A percentile compares a stretch with the other conserved stretches of the same genome.
phyloP scores from a whole-genome alignment of 2,329 filamentous ascomycete species.

The Sclerotinia nivalis region DNA sequence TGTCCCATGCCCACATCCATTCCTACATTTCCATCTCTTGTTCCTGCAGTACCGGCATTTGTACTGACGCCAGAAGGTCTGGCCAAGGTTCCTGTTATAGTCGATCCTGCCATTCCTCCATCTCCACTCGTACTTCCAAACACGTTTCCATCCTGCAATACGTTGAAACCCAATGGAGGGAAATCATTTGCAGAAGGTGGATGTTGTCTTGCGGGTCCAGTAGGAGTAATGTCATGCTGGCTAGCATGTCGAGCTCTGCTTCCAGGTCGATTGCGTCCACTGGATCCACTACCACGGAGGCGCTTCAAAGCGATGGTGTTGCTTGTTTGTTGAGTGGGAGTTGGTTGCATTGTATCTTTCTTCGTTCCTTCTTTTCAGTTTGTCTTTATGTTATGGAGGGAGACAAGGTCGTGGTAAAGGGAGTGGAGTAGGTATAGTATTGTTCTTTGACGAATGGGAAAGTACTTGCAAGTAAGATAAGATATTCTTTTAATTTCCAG shows the following conservation, averaged over 20 bases:
- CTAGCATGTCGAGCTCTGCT: not conserved
- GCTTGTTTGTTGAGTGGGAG: not conserved
- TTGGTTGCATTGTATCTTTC: not conserved
- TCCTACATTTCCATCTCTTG: conserved; percentile 1
- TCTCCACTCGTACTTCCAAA: not conserved
- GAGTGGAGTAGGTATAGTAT: too few species aligned
- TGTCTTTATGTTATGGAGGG: not conserved
- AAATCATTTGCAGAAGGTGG: not conserved
- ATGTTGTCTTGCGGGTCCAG: not conserved
- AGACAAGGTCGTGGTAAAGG: not conserved
- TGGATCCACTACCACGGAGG: not conserved
- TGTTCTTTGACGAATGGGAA: not conserved
- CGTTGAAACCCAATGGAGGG: not conserved
- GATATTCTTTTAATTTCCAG: not conserved
- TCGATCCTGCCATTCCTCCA: not conserved
- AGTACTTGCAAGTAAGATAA: not conserved
- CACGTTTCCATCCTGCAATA: not conserved
- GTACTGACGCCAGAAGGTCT: not conserved
- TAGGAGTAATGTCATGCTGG: not conserved
- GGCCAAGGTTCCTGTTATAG: not conserved
- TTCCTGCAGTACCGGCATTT: not conserved
- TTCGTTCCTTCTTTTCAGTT: not conserved
- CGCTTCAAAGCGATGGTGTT: not conserved
- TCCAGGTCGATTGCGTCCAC: not conserved
- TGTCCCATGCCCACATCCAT: not conserved